These are phyloP conservation scores for Hansenula sp. DNA, from an alignment of 1,139 yeast species.

Conservation along the genomic window DNA sequence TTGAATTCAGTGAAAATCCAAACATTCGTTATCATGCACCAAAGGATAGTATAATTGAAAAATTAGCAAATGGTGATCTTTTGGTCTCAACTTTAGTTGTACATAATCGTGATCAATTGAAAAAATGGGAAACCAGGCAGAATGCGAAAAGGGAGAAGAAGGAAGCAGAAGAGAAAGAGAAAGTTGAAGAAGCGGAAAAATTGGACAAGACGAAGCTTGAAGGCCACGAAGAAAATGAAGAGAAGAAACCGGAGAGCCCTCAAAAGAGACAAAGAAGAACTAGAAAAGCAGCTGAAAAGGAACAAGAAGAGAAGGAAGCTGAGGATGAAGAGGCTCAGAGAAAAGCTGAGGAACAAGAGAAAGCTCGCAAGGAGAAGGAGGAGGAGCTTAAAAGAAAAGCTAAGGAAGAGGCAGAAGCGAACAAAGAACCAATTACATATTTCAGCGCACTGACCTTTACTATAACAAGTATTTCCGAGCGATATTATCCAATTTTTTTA, in stretches of 20 bases:
- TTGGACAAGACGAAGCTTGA: constrained; percentile 2
- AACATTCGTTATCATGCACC: constrained; percentile 74
- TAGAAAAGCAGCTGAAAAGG: constrained; percentile 21
- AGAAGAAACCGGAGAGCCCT: not conserved
- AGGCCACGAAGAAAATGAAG: not conserved
- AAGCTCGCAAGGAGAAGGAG: constrained; percentile 16
- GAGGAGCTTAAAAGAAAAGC: constrained; percentile 14
- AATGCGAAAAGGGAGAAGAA: constrained; percentile 18
- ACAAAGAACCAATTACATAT: constrained; percentile 35
- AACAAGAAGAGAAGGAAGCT: constrained; percentile 23
- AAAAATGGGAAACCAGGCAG: constrained; percentile 25
- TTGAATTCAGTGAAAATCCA: constrained; percentile 82
- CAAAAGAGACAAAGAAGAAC: constrained; percentile 1
- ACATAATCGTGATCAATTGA: constrained; percentile 37
- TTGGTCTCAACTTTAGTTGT: constrained; percentile 64
- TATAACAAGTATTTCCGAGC: constrained; percentile 58
- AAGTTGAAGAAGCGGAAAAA: constrained; percentile 20
- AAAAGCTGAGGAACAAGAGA: constrained; percentile 8
- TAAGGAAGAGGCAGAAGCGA: constrained; percentile 10
- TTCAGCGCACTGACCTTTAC: constrained; percentile 66
- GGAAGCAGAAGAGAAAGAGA: constrained; percentile 24
- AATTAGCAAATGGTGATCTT: constrained; percentile 45
- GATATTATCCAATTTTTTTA: constrained; percentile 64
- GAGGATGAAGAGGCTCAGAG: constrained; percentile 22
- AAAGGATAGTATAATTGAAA: constrained; percentile 71